Percentiles rank a stretch among this genome's conserved stretches.
phyloP scores from a whole-genome alignment of 2,329 filamentous ascomycete genomes.

The Lecanoromycetidae sp. region DNA sequence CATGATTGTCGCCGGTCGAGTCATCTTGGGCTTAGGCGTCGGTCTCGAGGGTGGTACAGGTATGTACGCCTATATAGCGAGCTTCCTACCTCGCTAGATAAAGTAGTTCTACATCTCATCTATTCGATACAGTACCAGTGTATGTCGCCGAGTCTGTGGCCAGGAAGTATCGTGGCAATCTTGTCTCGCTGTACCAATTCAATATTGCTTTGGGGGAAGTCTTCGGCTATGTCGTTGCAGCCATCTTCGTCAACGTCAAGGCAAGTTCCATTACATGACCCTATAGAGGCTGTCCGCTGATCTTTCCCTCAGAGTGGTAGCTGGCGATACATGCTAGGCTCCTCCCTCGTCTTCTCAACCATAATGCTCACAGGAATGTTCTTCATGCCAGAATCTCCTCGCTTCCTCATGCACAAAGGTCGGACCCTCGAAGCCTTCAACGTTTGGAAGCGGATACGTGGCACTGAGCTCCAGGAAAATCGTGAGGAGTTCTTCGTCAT shows the following conservation, averaged over 20 bases:
- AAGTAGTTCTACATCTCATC: neutral
- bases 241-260: constrained; percentile 56
- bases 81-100: neutral
- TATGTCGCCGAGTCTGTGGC: constrained; percentile 65
- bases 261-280: neutral
- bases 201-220: constrained; percentile 66
- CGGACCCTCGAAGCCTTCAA: constrained; percentile 47
- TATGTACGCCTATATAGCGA: neutral
- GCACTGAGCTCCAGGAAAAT: constrained; percentile 43
- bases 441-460: constrained; percentile 63
- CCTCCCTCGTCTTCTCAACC: constrained; percentile 57
- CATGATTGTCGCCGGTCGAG: constrained; percentile 57
- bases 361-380: constrained; percentile 53
- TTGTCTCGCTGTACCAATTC: constrained; percentile 63
- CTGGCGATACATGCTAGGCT: constrained; percentile 64
- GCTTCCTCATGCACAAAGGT: constrained; percentile 59
- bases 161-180: constrained; percentile 53
- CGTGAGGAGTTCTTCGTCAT: constrained; percentile 62
- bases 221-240: constrained; percentile 58
- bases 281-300: constrained; percentile 31
- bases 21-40: constrained; percentile 58
- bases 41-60: constrained; percentile 61
- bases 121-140: constrained; percentile 29
- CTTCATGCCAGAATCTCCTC: constrained; percentile 58
- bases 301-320: constrained; percentile 35